These are phyloP conservation scores for Claviceps africana DNA, from an alignment of 2,329 filamentous ascomycete genomes.

Conservation along the genomic window DNA sequence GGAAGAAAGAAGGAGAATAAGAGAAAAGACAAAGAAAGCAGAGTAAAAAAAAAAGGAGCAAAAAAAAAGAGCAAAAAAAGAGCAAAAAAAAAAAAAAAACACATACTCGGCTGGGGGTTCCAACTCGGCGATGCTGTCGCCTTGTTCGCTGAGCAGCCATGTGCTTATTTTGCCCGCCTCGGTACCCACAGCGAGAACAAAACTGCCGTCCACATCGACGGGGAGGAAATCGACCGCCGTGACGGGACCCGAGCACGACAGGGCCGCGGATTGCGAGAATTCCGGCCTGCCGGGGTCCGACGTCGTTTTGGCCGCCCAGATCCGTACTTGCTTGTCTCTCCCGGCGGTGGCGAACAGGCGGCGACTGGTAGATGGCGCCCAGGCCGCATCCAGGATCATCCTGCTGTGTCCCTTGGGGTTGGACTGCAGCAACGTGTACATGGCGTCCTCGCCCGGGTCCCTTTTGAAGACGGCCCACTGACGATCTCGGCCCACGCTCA, in stretches of 20 bases:
- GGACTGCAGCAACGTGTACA: conserved; percentile 45
- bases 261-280: conserved; percentile 38
- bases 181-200: conserved; percentile 42
- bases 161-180: conserved; percentile 37
- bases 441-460: conserved; percentile 18
- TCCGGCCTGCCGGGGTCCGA: conserved; percentile 17
- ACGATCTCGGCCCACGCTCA: conserved; percentile 83
- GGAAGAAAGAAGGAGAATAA: no score
- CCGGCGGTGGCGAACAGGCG: conserved; percentile 71
- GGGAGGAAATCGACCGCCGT: conserved; percentile 57
- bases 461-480: conserved; percentile 77
- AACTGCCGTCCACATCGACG: conserved; percentile 15
- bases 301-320: conserved; percentile 40
- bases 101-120: conserved; percentile 25
- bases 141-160: conserved; percentile 25
- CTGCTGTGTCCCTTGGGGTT: conserved; percentile 78
- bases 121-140: conserved; percentile 24
- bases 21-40: not conserved
- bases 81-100: not conserved
- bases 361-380: conserved; percentile 48
- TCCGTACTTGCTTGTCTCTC: conserved; percentile 69
- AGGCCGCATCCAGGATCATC: conserved; percentile 84
- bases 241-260: conserved; percentile 45
- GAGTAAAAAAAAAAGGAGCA: no score
- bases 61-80: not conserved